Evolutionary conservation across 2,329 filamentous ascomycete genomes (phyloP), one percentile per base, ranked within the genome.

Genomic region (Stachybotrys chlorohalonatus): DNA sequence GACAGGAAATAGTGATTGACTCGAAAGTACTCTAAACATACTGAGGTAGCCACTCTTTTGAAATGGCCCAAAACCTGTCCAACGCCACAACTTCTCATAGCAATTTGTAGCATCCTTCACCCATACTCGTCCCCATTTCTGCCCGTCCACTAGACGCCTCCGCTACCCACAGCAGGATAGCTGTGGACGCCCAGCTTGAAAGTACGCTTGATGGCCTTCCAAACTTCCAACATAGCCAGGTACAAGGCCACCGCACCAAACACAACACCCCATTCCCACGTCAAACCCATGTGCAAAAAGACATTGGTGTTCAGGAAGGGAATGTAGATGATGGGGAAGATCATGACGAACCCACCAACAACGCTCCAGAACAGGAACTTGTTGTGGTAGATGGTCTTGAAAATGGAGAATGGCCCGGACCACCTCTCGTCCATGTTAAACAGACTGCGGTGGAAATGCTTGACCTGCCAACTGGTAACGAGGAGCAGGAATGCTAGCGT

Each of bases 211-310:
- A 73, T 70, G 54, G 79, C 85, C 72, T 90, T 90, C 85, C 86
- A 90, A 0, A 63, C 61, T 71, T 90, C 87, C 2, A 89, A 75
- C 8, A 87, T 78, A 0, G 69, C 69, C 51, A 89, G 73, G 68
- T 89, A 90, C 8, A 80, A 65, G 1, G 79, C 67, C 0, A 85
- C 75, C 39, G 75, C 80, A 16, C 81, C 76, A 49, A 80, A 73
- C 1, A 90, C 85, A 2, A 90, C 74, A 1, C 79, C 84, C 87
- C 86, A 90, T 63, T 90, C 86, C 84, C 85, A 89, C 2, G 73
- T 76, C 54, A 90, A 84, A 1, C 79, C 81, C 48, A 76, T 75
- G 65, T 90, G 86, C 69, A 87, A 85, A 71, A 89, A 89, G 2
- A 89, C 85, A 3, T 73, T 69, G 1, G 74, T 75, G 65, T 88